Evolutionary conservation across 768 basidiomycete genomes (phyloP), one percentile per base, ranked within the genome.

Genomic region (Boletus bicolor): DNA sequence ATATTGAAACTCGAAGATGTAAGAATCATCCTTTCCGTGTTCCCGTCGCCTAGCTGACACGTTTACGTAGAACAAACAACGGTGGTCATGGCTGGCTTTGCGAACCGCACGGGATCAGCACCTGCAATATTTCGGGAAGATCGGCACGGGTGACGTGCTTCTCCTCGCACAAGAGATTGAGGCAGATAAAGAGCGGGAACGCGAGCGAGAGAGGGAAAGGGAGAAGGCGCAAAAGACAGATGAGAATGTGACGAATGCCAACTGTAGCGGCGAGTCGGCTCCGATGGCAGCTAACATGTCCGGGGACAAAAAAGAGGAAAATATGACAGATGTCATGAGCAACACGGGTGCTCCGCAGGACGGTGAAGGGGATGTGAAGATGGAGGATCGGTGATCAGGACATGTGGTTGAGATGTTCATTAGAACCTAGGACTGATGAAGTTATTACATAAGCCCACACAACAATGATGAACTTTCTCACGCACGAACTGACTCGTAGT

Each of bases 11-110:
- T 79, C 47, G 86, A 89, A 73, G 85, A 88, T 68, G 89, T 88
- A 65, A 58, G 55, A 17, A 34, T 21, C 2, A 2, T 24, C 30
- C 1, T 35, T 34, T 7, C 8, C 14, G 19, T 3, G 1, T 24
- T 62, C 42, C 54, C n/a, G 48, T 53, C 41, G 49, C 46, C 32
- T 50, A 43, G 35, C 54, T 67, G 59, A 55, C 50, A 44, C n/a
- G 21, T 48, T 35, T 61, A 44, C 55, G 19, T 64, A 92, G 91
- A 85, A 83, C 70, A 89, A 91, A 62, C 81, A 85, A 57, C 82
- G 87, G 4, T 83, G 84, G 78, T 76, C 89, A 6, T 94, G 92
- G 91, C 78, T 92, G 17, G 87, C 86, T 8, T 78, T 93, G 55
- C 87, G 91, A 19, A 80, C 82, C 41, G 83, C 88, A 51, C 86